Conservation (phyloP, 192 early-diverging fungal genomes). For the Dimargaris verticillata region DNA sequence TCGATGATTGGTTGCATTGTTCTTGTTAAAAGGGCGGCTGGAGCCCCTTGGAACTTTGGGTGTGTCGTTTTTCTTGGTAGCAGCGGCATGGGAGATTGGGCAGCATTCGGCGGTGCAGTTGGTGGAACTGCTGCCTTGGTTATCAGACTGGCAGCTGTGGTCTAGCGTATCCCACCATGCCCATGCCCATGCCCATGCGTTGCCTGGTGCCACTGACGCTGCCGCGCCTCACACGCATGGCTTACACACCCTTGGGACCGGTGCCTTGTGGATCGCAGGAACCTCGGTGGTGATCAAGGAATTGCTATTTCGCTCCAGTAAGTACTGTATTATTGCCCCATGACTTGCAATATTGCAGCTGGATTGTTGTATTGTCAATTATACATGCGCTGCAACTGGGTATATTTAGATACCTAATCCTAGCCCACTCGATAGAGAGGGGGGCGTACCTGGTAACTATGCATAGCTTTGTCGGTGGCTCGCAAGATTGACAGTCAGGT, state of each 20-base stretch:
- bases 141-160: conserved; percentile 1
- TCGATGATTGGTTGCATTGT: neutral
- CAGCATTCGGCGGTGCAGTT: conserved; percentile 36
- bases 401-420: too few species aligned
- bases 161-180: conserved; percentile 10
- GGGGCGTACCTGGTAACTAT: too few species aligned
- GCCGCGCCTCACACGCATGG: conserved; percentile 8
- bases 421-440: too few species aligned
- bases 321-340: too few species aligned
- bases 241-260: conserved; percentile 28
- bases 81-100: conserved; percentile 48
- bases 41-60: conserved; percentile 45
- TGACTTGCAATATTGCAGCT: too few species aligned
- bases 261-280: conserved; percentile 55
- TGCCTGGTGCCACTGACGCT: neutral
- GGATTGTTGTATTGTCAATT: too few species aligned
- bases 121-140: conserved; percentile 15
- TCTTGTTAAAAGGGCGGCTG: conserved; percentile 25
- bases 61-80: conserved; percentile 49
- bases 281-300: conserved; percentile 59
- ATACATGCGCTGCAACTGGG: too few species aligned
- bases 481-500: conserved; percentile 44
- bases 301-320: conserved; percentile 51
- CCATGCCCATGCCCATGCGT: neutral
- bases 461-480: conserved; percentile 32